Base-by-base conservation (phyloP, 2,329 filamentous ascomycete species). In the Lasiodiplodia citricola region DNA sequence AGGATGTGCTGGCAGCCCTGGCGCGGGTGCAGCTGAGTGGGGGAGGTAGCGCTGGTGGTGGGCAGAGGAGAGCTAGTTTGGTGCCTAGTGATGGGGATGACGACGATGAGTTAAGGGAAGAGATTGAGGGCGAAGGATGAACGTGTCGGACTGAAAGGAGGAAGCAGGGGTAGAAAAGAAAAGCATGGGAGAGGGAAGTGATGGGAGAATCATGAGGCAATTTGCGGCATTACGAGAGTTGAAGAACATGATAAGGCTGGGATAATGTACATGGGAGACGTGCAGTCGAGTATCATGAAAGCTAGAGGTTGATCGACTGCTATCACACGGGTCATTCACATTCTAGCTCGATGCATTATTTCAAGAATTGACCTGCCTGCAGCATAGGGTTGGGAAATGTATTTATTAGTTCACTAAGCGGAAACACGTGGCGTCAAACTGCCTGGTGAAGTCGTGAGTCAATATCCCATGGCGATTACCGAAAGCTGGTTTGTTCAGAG, bases 41-140 rank as follows among this genome's bases (percentile, higher is more conserved):
- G 18, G 58, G 31, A 35, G 31, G 31, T 2, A 35, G 31, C 31
- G 8, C 13, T 35, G 28, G 16, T 14, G 57, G 14, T 18, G 52
- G 52, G 7, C 23, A 41, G 47, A 38, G 60, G 47, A 28, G n/a
- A 28, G 47, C 7, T n/a, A 64, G 60, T 3, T 8, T 64, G 31
- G 21, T 64, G 21, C 60, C 60, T 8, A 64, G 60, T 23, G 60
- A 64, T 51, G 60, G 60, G 11, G 23, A 28, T 13, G 60, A 64
- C 11, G 60, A 64, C 16, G 60, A 52, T 4, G 41, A n/a, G 11
- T 3, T 28, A 5, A 11, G 35, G 35, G 10, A n/a, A 6, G 35
- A 21, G 8, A n/a, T 25, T 62, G 18, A 31, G 18, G 41, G 11
- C 7, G 23, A 35, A 35, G 31, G 31, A n/a, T 31, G 13, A 10